Base-by-base conservation (phyloP, 495 filamentous ascomycete species). In the Filosporella fistucella region DNA sequence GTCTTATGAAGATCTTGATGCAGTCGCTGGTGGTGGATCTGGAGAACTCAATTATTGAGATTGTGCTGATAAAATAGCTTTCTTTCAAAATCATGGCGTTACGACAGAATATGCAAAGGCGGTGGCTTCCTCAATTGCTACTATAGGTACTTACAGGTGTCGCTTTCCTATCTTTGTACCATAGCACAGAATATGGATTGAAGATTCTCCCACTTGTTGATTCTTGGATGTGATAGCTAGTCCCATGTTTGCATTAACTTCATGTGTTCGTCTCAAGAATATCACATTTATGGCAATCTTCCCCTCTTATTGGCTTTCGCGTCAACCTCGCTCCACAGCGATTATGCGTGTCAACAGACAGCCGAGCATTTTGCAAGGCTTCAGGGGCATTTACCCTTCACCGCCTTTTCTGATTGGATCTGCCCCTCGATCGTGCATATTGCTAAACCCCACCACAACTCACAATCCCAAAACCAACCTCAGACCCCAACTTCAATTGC, bases 1-100 rank as follows among this genome's bases (percentile, higher is more conserved):
- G 74, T 94, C 87, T 63, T 98, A 98, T 64, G 94, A 97, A 65
- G 93, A 98, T 66, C 69, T 98, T 2, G 93, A 98, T 69, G 91
- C 93, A 13, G 74, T 77, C 24, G 71, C 73, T 12, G 74, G 74
- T 13, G 74, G 72, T 34, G 78, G 67, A 13, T 75, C 76, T n/a
- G 72, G 74, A 11, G 80, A 82, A 61, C 62, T 84, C 24, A 81
- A 84, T 62, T 83, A 83, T 61, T 83, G 39, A 58, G 29, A 7
- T n/a, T n/a, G n/a, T n/a, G n/a, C n/a, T n/a, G n/a, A n/a, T n/a
- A n/a, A n/a, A n/a, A n/a, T n/a, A n/a, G n/a, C n/a, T n/a, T n/a
- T n/a, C 28, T 30, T 30, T 30, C 28, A 8, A 30, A 30, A 30
- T 8, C 28, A 30, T 30, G 28, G n/a, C 28, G n/a, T n/a, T n/a